Evolutionary conservation across 768 basidiomycete genomes (phyloP), one percentile per base, ranked within the genome.

Genomic region (Candolleomyces eurysporus): DNA sequence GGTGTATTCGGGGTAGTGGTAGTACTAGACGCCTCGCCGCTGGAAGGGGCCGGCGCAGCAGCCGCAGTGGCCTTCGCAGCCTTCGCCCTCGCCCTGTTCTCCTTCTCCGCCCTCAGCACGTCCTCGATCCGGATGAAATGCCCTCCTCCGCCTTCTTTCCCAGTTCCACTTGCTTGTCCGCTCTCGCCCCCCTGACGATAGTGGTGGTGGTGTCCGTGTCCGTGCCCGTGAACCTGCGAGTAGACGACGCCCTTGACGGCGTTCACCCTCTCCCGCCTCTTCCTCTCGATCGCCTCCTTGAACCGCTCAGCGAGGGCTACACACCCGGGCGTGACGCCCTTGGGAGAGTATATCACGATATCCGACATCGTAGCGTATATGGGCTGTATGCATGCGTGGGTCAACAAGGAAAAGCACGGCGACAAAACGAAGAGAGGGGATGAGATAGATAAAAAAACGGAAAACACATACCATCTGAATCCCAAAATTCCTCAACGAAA

Each of bases 361-460:
- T 96, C 94, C 49, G 92, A 93, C n/a, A 96, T 78, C 7, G 92
- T 89, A 1, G 89, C 88, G 66, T 92, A 93, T 60, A 95, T 90
- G 48, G 91, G 86, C 92, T 92, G 53, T 52, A 26, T n/a, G 9
- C 21, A 26, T 61, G 42, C 40, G 22, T 22, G 8, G 16, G n/a
- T 52, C 31, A 13, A 26, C 11, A 21, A 46, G 60, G 40, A 56
- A 56, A 43, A 60, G 42, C 42, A n/a, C 5, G 13, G n/a, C n/a
- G 42, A 9, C 8, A 43, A 17, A 43, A 43, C 42, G 42, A 8
- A 13, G 42, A 43, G n/a, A n/a, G 13, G 42, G n/a, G 5, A 11
- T 5, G 13, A n/a, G 42, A 43, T 36, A 16, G 16, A 55, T 13
- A n/a, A 32, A 39, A n/a, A 32, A 39, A 36, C n/a, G 7, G 45